Evolutionary conservation across 73 alveolate species (phyloP), one percentile per base, ranked within the genome.

Genomic region (Paramecium pentaurelia): DNA sequence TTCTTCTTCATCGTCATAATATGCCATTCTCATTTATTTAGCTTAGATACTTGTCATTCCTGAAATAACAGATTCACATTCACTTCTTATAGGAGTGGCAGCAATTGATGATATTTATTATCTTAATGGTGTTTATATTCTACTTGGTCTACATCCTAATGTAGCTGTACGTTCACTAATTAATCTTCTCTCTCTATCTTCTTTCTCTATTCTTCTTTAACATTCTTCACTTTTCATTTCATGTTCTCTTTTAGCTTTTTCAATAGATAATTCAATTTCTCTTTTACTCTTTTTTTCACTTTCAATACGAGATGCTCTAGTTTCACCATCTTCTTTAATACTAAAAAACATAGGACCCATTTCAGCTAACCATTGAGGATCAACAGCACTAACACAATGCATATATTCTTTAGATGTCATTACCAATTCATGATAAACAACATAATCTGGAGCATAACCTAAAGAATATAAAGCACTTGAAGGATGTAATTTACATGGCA

Each of bases 381-480:
- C 99, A 36, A 99, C 99, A 34, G 99, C 99, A 5, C 99, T 99
- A 30, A 99, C 99, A 68, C 99, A 97, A 87, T 98, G 98, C 99
- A 99, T 99, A 93, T 99, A 99, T 93, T 98, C 99, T 94, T 98
- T 98, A 22, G 99, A 95, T n/a, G 99, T 98, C 99, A 98, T 97
- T 9, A 98, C 97, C 80, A 98, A 95, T 95, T 99, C 99, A 94
- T 99, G 99, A 93, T 99, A 99, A 40, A 99, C 99, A 22, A 99
- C 99, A 93, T 99, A 99, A 93, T 99, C 99, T n/a, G 99, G 99
- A 20, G 99, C 98, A 94, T 98, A 98, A 64, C 99, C 99, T 30
- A 99, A 95, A 58, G 99, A 97, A 91, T 97, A 99, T 71, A 99
- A 93, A 4, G 99, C 99, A 95, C 99, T 98, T 28, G 99, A 96